These are phyloP conservation scores for Eimeria maxima DNA, from an alignment of 169 alveolate genomes.

Conservation along the genomic window DNA sequence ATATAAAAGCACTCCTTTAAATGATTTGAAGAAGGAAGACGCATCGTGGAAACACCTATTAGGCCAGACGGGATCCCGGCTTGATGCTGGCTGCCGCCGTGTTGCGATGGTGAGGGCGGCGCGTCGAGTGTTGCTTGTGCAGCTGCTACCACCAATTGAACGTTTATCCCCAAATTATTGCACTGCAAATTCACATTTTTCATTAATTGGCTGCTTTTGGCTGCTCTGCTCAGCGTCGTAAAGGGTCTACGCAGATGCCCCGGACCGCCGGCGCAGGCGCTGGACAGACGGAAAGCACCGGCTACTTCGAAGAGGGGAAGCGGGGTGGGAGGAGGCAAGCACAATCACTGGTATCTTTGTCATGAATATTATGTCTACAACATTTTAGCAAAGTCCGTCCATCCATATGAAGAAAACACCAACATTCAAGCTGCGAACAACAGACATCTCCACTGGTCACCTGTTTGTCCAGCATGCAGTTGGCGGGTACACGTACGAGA, in stretches of 20 bases:
- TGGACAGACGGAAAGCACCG: constrained; percentile 24
- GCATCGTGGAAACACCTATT: not conserved
- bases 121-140: constrained; percentile 11
- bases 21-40: not conserved
- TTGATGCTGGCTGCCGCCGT: constrained; percentile 2
- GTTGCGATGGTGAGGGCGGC: constrained; percentile 30
- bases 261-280: not conserved
- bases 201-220: not conserved
- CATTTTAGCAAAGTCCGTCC: not conserved
- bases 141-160: not conserved
- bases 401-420: no score
- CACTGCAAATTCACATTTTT: not conserved
- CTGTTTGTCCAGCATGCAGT: not conserved
- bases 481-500: not conserved
- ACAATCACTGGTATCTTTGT: not conserved
- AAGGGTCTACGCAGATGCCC: not conserved
- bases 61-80: not conserved
- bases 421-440: not conserved
- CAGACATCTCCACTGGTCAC: constrained; percentile 58
- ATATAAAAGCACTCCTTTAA: not conserved
- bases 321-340: not conserved
- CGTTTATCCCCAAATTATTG: not conserved
- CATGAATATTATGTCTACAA: not conserved
- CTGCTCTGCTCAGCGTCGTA: not conserved
- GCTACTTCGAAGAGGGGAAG: not conserved